These are phyloP conservation scores for Saturnispora quitensis DNA, from an alignment of 805 yeast genomes.

Conservation along the genomic window DNA sequence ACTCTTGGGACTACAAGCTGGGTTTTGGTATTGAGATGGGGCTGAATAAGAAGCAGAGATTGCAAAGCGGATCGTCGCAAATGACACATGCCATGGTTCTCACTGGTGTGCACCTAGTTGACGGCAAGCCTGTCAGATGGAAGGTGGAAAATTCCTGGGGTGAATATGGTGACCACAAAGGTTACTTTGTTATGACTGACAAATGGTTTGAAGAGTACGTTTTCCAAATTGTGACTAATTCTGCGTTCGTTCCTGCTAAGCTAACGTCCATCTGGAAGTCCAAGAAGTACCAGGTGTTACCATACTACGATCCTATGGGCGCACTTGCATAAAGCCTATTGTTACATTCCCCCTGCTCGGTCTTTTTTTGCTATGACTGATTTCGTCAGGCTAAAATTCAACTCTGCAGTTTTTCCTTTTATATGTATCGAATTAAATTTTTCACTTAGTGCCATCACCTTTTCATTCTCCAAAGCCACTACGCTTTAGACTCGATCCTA, in stretches of 20 bases:
- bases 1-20: slow-evolving; percentile 58
- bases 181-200: slow-evolving; percentile 65
- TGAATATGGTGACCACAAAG: slow-evolving; percentile 57
- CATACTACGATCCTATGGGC: slow-evolving; percentile 78
- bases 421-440: not conserved
- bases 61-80: slow-evolving; percentile 37
- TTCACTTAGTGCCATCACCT: not conserved
- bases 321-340: slow-evolving; percentile 41
- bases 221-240: slow-evolving; percentile 49
- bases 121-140: slow-evolving; percentile 59
- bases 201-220: slow-evolving; percentile 70
- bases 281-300: slow-evolving; percentile 41
- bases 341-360: not conserved
- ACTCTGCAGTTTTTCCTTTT: not conserved
- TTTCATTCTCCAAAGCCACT: not conserved
- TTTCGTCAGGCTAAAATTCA: not conserved
- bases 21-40: slow-evolving; percentile 36
- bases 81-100: slow-evolving; percentile 92
- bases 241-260: slow-evolving; percentile 28
- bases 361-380: not conserved
- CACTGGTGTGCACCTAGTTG: slow-evolving; percentile 63
- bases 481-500: not conserved
- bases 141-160: slow-evolving; percentile 81
- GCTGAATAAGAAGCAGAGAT: slow-evolving; percentile 28
- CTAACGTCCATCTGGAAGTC: slow-evolving; percentile 38